Evolutionary conservation across 2,329 filamentous ascomycete genomes (phyloP).

Genomic region (Cladophialophora chaetospira): DNA sequence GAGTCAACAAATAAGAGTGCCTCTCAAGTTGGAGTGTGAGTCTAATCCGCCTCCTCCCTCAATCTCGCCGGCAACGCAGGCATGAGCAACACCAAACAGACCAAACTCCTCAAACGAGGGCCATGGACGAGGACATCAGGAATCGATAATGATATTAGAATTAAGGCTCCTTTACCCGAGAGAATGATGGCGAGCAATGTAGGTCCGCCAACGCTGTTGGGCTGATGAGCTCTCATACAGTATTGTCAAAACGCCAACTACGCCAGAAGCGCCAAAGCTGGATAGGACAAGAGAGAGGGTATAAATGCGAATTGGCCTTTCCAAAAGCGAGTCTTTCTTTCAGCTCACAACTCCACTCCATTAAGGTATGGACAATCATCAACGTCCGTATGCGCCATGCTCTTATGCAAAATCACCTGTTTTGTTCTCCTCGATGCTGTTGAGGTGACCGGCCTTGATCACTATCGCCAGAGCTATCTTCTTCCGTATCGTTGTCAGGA

Average conservation of each 20-base stretch:
- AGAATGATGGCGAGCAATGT: neutral
- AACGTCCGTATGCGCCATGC: constrained; percentile 4
- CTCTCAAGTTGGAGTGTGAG: no score
- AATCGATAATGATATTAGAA: constrained; percentile 1
- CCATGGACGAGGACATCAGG: no score
- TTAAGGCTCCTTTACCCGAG: neutral
- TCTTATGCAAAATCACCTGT: constrained; percentile 10
- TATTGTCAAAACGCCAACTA: no score
- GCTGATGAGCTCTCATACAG: neutral
- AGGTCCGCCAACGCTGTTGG: neutral
- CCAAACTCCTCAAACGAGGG: no score
- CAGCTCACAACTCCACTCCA: neutral
- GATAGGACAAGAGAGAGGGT: neutral
- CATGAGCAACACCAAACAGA: neutral
- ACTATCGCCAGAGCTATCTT: constrained; percentile 29
- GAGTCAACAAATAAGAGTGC: no score
- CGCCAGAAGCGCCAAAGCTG: neutral
- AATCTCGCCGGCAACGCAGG: neutral
- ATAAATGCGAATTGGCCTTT: neutral
- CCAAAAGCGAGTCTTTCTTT: neutral
- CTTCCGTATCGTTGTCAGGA: constrained; percentile 14
- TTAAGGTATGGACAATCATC: neutral
- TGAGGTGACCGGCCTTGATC: constrained; percentile 18
- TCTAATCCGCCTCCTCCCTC: neutral
- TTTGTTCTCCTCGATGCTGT: neutral